Evolutionary conservation across 2,329 filamentous ascomycete species (phyloP).

Genomic region (Scedosporium dehoogii): DNA sequence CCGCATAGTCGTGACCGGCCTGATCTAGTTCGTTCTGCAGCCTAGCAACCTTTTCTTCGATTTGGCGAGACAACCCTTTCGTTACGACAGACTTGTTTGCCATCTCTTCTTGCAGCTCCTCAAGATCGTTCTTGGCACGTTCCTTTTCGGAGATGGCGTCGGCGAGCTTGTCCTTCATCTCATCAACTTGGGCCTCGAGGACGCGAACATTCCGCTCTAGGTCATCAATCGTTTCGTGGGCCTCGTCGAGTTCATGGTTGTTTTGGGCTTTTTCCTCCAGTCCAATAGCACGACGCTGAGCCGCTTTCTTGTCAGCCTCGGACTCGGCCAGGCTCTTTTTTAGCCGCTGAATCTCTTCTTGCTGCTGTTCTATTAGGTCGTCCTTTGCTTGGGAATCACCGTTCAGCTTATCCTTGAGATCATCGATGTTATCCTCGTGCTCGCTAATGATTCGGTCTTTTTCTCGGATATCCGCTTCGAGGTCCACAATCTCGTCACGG

Average conservation of each 20-base stretch:
- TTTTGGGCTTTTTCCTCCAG: slow-evolving; percentile 40
- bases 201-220: slow-evolving; percentile 44
- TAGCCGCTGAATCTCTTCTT: slow-evolving; percentile 41
- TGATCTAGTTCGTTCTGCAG: slow-evolving; percentile 57
- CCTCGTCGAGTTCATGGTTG: slow-evolving; percentile 44
- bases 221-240: slow-evolving; percentile 47
- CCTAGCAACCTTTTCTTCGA: slow-evolving; percentile 59
- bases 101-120: slow-evolving; percentile 66
- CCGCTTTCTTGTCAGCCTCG: slow-evolving; percentile 49
- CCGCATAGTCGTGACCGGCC: slow-evolving; percentile 35
- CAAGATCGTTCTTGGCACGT: slow-evolving; percentile 47
- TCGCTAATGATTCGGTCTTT: slow-evolving; percentile 66
- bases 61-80: slow-evolving; percentile 63
- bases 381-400: slow-evolving; percentile 36
- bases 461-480: slow-evolving; percentile 65
- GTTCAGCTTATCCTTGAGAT: slow-evolving; percentile 45
- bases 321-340: slow-evolving; percentile 36
- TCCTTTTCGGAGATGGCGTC: slow-evolving; percentile 44
- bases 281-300: slow-evolving; percentile 38
- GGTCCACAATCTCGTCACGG: slow-evolving; percentile 63
- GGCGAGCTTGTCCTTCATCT: slow-evolving; percentile 43
- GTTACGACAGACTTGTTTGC: slow-evolving; percentile 69
- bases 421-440: slow-evolving; percentile 65
- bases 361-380: slow-evolving; percentile 43
- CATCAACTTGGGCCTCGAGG: slow-evolving; percentile 43